Percentiles rank a stretch among this genome's conserved stretches.
These are phyloP conservation scores for Acanthamoeba divionensis DNA, from an alignment of 208 protist species.

Conservation along the genomic window DNA sequence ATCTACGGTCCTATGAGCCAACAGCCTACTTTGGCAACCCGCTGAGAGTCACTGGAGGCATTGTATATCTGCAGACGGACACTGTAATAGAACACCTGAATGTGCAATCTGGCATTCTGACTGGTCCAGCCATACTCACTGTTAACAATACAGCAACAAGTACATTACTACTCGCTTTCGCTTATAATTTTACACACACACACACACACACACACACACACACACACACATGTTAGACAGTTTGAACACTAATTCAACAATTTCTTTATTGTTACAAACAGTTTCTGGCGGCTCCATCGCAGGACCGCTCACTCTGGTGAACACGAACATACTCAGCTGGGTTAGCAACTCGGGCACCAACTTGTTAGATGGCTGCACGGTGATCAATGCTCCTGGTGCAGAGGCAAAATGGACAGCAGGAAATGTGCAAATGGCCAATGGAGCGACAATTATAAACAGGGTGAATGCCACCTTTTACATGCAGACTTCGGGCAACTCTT, in stretches of 20 bases:
- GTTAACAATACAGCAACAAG: background rate
- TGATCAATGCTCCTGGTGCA: background rate
- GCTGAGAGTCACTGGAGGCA: background rate
- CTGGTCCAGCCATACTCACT: conserved; percentile 1
- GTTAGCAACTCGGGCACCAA: background rate
- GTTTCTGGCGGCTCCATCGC: background rate
- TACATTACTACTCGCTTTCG: no score
- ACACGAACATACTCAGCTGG: background rate
- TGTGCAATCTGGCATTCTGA: background rate
- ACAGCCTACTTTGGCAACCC: background rate
- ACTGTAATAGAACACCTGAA: background rate
- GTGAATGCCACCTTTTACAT: background rate
- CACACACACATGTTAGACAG: no score
- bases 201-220: no score
- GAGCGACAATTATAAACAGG: background rate
- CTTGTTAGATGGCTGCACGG: background rate
- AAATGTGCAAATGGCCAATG: background rate
- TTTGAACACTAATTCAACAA: no score
- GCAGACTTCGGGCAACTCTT: background rate
- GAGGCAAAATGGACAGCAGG: background rate
- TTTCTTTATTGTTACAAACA: no score
- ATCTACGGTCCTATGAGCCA: background rate
- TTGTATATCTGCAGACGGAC: background rate
- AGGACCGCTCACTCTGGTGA: background rate
- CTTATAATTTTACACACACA: no score